Base-by-base conservation (phyloP, 352 stramenopile species). In the Globisporangium parvum region DNA sequence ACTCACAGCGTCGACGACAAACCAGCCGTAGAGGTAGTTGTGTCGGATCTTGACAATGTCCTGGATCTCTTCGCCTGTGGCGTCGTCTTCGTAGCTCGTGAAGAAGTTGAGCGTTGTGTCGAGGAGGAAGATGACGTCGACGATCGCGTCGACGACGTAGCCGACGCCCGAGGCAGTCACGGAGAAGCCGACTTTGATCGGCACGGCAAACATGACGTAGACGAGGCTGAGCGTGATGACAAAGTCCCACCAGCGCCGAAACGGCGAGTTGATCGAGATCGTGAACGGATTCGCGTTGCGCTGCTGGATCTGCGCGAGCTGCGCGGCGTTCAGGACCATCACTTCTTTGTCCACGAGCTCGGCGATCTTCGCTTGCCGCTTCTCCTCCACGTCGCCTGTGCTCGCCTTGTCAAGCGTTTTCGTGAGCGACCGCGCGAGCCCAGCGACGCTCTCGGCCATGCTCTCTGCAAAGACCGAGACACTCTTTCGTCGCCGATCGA, bases 21-120 rank as follows among this genome's bases (percentile, higher is more conserved):
- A 82, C 65, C 67, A 85, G 11, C 70, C 79, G 26, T 78, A 73
- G 23, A 85, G 6, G 37, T 86, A 88, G 42, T 74, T 80, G 9
- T 60, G 60, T 5, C 75, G 73, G 20, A 88, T 84, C 48, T 72
- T 79, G 40, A 70, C 66, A 2, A 82, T 59, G 15, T 79, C 67
- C 50, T 85, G 76, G 26, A 88, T 70, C 60, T 86, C 77, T 57
- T 86, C 77, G 2, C 75, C 75, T 0, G 75, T 85, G 5, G 71
- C 65, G 10, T 81, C 70, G 60, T 86, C 73, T 55, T 86, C 70
- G 57, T 78, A 88, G 46, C 73, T 86, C 14, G 75, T 88, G 44
- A 84, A 77, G 39, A 85, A 85, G 45, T 84, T 88, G 6, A 85
- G 62, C 0, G 71, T 57, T 35, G 80, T 75, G 60, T 86, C 77